phyloP scores from a whole-genome alignment of 2,329 filamentous ascomycete genomes.

The Neofusicoccum laricinum region DNA sequence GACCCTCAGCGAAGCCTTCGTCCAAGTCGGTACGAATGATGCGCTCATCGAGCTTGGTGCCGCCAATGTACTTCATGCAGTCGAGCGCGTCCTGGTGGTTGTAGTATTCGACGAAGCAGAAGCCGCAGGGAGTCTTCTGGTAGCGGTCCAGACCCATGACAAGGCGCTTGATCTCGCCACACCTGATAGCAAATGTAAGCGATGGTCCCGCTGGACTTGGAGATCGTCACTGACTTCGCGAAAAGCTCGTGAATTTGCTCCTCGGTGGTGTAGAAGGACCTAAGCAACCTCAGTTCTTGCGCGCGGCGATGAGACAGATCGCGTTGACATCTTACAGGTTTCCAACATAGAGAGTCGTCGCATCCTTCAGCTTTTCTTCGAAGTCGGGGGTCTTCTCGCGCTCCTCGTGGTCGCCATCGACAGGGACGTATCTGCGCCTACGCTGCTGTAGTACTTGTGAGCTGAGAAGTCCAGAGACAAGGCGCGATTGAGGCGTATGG shows the following conservation, averaged over 20 bases:
- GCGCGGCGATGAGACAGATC: not conserved
- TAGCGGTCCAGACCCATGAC: conserved; percentile 97
- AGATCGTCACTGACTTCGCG: conserved; percentile 61
- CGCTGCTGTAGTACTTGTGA: conserved; percentile 58
- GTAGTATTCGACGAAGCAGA: conserved; percentile 99
- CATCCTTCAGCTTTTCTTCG: conserved; percentile 78
- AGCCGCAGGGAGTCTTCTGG: conserved; percentile 96
- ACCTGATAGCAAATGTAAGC: conserved; percentile 40
- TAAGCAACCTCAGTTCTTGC: conserved; percentile 31
- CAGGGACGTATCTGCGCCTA: conserved; percentile 61
- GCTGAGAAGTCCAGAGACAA: not conserved
- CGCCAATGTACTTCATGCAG: conserved; percentile 97
- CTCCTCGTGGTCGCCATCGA: conserved; percentile 58
- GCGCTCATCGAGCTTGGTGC: conserved; percentile 95
- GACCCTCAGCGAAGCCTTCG: conserved; percentile 90
- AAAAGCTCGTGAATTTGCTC: conserved; percentile 98
- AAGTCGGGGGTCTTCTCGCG: conserved; percentile 53
- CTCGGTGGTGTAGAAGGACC: conserved; percentile 97
- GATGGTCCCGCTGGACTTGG: not conserved
- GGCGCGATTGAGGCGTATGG: conserved; percentile 18
- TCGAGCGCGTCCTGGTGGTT: conserved; percentile 95
- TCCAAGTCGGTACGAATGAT: conserved; percentile 95
- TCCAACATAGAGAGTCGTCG: conserved; percentile 94
- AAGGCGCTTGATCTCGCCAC: conserved; percentile 95
- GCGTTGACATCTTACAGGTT: conserved; percentile 66